Base-by-base conservation (phyloP, 176 grass and related monocot genomes). In the Puya raimondii region DNA sequence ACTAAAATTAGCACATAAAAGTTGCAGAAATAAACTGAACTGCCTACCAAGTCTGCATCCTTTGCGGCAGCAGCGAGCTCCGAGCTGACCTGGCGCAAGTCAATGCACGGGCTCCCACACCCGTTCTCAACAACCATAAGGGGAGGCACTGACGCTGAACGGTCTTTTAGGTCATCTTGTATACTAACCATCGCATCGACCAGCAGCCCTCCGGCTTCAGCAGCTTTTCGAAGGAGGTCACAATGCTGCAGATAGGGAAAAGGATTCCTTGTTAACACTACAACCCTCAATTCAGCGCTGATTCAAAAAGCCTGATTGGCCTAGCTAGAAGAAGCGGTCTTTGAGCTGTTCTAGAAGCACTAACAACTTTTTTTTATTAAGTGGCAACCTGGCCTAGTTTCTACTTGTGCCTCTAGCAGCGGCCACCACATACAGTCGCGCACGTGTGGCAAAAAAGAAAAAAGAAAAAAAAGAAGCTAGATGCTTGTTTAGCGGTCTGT, bases 61-160 rank as follows among this genome's bases (percentile, higher is more conserved):
- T 92, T 97, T 47, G 86, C 89, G 21, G 72, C 81, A 73, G 89
- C 86, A 61, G 94, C 94, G 52, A 97, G 86, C 71, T 93, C 89
- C 47, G 81, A 92, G 89, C 89, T 97, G 85, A 97, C 94, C 72
- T 97, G 94, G 49, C 89, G 84, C 57, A 97, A 87, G 75, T 97
- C 89, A 51, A 97, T 90, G 63, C 94, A 97, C 11, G 94, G 94
- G 71, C 86, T 85, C 50, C 89, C 89, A 15, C 86, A 92, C 11
- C 94, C 89, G 69, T 97, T 97, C 81, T 97, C 93, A 48, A 87
- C 82, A 33, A 92, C 89, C 82, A 88, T 97, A 64, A 97, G 82
- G n/a, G 94, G 84, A 67, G 33, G 33, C 33, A 86, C 86, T 50
- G 86, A 90, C 4, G 49, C 65, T 12, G 89, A 68, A 70, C 72